A percentile compares a stretch with the other conserved stretches of the same genome.
Conservation (phyloP, 2,329 filamentous ascomycete genomes). For the Decorospora gaudefroyi region DNA sequence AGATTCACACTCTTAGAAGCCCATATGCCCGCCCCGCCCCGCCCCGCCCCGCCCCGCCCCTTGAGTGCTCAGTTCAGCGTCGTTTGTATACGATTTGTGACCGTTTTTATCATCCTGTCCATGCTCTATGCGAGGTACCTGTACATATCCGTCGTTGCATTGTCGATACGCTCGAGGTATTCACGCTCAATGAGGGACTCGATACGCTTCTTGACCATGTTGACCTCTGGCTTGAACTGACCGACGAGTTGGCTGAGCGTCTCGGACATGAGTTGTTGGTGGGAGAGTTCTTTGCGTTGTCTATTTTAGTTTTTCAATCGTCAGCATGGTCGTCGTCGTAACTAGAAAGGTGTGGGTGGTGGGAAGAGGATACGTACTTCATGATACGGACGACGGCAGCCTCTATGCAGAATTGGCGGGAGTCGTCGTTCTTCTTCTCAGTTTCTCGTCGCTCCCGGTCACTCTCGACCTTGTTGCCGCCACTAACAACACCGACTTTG, state of each 20-base stretch:
- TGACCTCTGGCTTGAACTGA: slow-evolving; percentile 76
- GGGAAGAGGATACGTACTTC: slow-evolving; percentile 70
- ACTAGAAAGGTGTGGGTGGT: too few relatives aligned
- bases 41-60: too few relatives aligned
- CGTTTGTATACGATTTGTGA: too few relatives aligned
- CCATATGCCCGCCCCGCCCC: too few relatives aligned
- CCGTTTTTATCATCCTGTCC: too few relatives aligned
- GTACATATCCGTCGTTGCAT: slow-evolving; percentile 65
- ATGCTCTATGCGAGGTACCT: slow-evolving; percentile 70
- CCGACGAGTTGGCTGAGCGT: slow-evolving; percentile 69
- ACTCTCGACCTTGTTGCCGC: slow-evolving; percentile 83
- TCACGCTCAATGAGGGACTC: slow-evolving; percentile 77
- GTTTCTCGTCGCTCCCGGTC: slow-evolving; percentile 68
- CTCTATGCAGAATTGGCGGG: slow-evolving; percentile 71
- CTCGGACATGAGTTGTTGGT: slow-evolving; percentile 71
- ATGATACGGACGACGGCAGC: slow-evolving; percentile 80
- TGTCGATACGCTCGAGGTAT: slow-evolving; percentile 77
- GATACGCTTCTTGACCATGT: slow-evolving; percentile 79
- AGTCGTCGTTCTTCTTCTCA: slow-evolving; percentile 75
- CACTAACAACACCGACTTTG: slow-evolving; percentile 82
- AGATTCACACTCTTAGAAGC: too few relatives aligned
- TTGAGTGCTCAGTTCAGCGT: too few relatives aligned
- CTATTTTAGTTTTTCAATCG: slow-evolving; percentile 55
- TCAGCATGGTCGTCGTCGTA: too few relatives aligned
- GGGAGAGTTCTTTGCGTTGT: slow-evolving; percentile 72